Percentiles rank a stretch among this genome's conserved stretches.
Conservation (phyloP, 2,329 filamentous ascomycete genomes). For the Clonostachys solani region DNA sequence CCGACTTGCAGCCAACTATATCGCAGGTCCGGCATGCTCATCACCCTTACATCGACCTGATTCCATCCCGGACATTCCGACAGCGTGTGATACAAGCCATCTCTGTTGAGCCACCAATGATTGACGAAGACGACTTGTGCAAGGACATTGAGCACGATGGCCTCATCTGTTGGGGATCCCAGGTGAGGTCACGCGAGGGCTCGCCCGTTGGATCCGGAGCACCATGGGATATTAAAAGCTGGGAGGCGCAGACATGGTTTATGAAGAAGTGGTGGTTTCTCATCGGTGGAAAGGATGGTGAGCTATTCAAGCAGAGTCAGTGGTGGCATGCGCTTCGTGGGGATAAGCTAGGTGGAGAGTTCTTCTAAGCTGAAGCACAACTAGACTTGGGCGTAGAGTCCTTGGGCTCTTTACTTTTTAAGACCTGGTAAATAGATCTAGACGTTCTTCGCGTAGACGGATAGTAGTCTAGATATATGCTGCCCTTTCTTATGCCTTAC, state of each 20-base stretch:
- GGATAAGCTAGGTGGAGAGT: conserved; percentile 4
- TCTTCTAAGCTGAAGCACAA: too few species aligned
- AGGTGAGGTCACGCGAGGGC: conserved; percentile 11
- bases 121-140: conserved; percentile 29
- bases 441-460: too few species aligned
- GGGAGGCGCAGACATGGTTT: conserved; percentile 38
- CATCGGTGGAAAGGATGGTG: conserved; percentile 26
- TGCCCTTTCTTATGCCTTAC: too few species aligned
- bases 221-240: conserved; percentile 36
- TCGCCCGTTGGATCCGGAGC: conserved; percentile 24
- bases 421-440: too few species aligned
- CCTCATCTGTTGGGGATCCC: conserved; percentile 27
- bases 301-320: conserved; percentile 22
- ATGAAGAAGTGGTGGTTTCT: conserved; percentile 31
- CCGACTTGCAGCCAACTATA: conserved; percentile 22
- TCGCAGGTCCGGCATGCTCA: conserved; percentile 23
- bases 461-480: too few species aligned
- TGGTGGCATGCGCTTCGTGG: conserved; percentile 21
- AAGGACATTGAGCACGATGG: conserved; percentile 25
- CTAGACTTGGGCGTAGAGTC: too few species aligned
- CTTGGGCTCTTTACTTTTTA: too few species aligned
- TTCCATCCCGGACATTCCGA: conserved; percentile 24
- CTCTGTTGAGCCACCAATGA: conserved; percentile 11
- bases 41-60: conserved; percentile 26
- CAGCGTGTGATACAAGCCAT: conserved; percentile 18